These are phyloP conservation scores for Hypoxylon sp. DNA, from an alignment of 2,329 filamentous ascomycete genomes.

Conservation along the genomic window DNA sequence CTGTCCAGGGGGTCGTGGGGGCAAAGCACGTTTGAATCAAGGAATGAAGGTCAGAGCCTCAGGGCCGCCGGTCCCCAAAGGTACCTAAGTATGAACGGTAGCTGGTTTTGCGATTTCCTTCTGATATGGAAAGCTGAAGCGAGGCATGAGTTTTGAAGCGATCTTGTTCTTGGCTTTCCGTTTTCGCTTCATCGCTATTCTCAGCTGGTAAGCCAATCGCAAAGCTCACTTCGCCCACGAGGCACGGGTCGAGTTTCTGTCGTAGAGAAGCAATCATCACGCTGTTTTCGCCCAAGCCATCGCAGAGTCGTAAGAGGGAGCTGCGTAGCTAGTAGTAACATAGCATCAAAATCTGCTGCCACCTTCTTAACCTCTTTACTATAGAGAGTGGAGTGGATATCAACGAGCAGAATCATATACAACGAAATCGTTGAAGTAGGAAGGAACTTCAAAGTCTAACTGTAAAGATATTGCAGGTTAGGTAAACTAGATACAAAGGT, in stretches of 20 bases:
- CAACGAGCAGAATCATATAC: neutral
- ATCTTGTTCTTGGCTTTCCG: slow-evolving; percentile 15
- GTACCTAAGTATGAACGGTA: neutral
- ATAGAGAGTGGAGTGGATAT: neutral
- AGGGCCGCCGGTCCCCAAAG: neutral
- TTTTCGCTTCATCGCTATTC: no score
- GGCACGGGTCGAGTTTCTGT: slow-evolving; percentile 13
- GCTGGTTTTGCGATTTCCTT: no score
- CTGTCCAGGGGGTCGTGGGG: slow-evolving; percentile 1
- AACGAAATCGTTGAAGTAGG: neutral
- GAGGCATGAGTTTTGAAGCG: slow-evolving; percentile 15
- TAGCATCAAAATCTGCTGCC: neutral
- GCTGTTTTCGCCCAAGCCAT: neutral
- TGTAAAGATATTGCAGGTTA: slow-evolving; percentile 31
- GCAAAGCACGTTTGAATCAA: slow-evolving; percentile 2
- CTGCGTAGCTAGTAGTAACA: neutral
- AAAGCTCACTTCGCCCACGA: neutral
- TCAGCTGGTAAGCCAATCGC: slow-evolving; percentile 12
- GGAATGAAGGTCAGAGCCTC: slow-evolving; percentile 13
- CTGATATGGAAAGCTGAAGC: slow-evolving; percentile 27
- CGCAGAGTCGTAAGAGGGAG: slow-evolving; percentile 7
- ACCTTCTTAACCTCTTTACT: neutral
- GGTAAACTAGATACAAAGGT: slow-evolving; percentile 38
- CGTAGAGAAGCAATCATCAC: neutral
- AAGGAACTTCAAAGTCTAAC: slow-evolving; percentile 20